These are phyloP conservation scores for Psilocybe sp. DNA, from an alignment of 768 basidiomycete species.

Conservation along the genomic window DNA sequence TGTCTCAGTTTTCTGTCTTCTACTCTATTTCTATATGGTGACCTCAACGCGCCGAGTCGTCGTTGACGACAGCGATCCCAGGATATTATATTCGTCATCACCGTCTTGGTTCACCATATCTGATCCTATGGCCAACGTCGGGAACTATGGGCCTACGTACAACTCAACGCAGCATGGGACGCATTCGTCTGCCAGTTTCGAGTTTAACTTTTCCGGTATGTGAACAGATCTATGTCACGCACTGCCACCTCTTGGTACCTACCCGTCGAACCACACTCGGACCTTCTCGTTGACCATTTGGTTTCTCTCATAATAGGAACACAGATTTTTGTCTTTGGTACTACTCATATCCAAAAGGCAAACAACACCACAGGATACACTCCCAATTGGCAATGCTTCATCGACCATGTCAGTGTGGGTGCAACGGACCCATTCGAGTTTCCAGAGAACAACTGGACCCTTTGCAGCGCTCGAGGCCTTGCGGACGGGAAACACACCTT, in stretches of 20 bases:
- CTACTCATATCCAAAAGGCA: slow-evolving; percentile 9
- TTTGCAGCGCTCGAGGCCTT: slow-evolving; percentile 23
- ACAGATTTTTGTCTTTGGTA: slow-evolving; percentile 20
- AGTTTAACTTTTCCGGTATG: slow-evolving; percentile 19
- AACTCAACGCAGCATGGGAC: slow-evolving; percentile 18
- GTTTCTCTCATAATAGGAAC: slow-evolving; percentile 19
- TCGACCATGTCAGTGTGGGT: slow-evolving; percentile 23
- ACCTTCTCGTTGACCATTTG: not conserved
- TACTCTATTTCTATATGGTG: slow-evolving; percentile 1
- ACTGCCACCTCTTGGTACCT: not conserved
- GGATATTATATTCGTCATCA: slow-evolving; percentile 14
- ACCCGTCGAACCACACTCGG: too few species aligned
- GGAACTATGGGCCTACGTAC: slow-evolving; percentile 19
- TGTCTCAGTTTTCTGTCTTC: not conserved
- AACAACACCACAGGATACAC: slow-evolving; percentile 8
- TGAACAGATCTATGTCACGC: not conserved
- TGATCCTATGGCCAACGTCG: slow-evolving; percentile 9
- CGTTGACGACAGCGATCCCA: slow-evolving; percentile 19
- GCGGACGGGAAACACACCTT: slow-evolving; percentile 22
- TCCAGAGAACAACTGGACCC: slow-evolving; percentile 29
- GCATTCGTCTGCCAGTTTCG: slow-evolving; percentile 14
- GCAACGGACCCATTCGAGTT: slow-evolving; percentile 15
- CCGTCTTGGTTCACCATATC: slow-evolving; percentile 10
- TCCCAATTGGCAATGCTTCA: slow-evolving; percentile 30
- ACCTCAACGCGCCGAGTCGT: slow-evolving; percentile 12